Base-by-base conservation (phyloP, 2,329 filamentous ascomycete genomes). In the Cytospora piceicola region DNA sequence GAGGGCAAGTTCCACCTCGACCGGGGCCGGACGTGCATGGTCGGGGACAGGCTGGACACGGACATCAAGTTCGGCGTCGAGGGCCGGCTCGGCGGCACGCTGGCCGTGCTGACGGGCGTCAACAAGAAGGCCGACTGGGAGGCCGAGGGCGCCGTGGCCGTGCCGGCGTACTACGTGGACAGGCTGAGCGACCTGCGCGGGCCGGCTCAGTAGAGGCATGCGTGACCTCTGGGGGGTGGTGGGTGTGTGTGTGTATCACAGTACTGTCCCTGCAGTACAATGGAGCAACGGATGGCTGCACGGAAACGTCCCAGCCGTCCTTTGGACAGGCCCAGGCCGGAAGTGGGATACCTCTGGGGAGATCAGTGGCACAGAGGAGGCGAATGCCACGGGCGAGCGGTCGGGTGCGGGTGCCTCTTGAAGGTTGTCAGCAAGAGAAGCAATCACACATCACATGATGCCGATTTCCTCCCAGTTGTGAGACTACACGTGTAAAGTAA, bases 51-150 rank as follows among this genome's bases (percentile, higher is more conserved):
- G 34, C 81, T 97, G 69, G 92, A 98, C 76, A 99, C 95, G 0
- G 95, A 99, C 78, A 98, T 99, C 75, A 89, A 91, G 76, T 99
- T 99, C 76, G 95, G 95, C 4, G 85, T 97, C 69, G 90, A 98
- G 75, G 94, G 94, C 0, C 90, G 90, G 70, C 83, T 99, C 32
- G 95, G 95, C 22, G 95, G 95, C 0, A 98, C 95, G 0, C 79
- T 99, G 71, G 92, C 90, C 49, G 95, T 99, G 6, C 80, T 97
- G 76, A 97, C 94, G 0, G 95, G 95, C 20, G 94, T 99, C 20
- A 89, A 86, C 73, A 90, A 90, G 78, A 93, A 94, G 78, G 90
- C 90, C 63, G 91, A 97, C 66, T 92, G 94, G 81, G 83, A 93
- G 72, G 88, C 86, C 24, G 82, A 88, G 63, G 87, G 85, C 34